These are phyloP conservation scores for Wallacemonas sp. DNA, from an alignment of 208 protist species.

Conservation along the genomic window DNA sequence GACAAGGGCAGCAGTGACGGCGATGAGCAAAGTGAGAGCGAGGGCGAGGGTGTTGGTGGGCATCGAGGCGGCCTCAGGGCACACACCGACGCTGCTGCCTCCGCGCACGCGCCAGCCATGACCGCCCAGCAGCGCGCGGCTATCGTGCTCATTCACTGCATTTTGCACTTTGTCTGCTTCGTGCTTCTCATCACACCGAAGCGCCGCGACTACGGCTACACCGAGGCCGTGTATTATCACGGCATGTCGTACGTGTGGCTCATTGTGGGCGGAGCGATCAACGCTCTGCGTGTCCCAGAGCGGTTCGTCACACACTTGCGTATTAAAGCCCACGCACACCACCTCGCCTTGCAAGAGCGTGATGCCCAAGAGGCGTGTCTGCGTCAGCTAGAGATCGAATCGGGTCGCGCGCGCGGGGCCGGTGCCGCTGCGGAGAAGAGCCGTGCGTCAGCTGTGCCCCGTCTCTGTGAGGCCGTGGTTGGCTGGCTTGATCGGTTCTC, in stretches of 20 bases:
- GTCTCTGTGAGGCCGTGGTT: neutral
- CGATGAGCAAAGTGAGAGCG: neutral
- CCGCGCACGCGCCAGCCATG: neutral
- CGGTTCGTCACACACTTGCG: slow-evolving; percentile 17
- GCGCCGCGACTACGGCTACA: slow-evolving; percentile 35
- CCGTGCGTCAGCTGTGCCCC: neutral
- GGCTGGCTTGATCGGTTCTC: neutral
- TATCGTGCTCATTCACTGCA: slow-evolving; percentile 36
- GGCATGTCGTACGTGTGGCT: slow-evolving; percentile 52
- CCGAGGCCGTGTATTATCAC: slow-evolving; percentile 57
- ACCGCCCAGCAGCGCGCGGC: slow-evolving; percentile 19
- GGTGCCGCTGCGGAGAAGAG: neutral
- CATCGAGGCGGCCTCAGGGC: too few relatives aligned
- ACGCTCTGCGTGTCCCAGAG: slow-evolving; percentile 53
- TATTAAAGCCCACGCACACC: neutral
- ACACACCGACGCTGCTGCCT: neutral
- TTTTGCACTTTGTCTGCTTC: slow-evolving; percentile 45
- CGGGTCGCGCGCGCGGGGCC: neutral
- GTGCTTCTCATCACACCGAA: slow-evolving; percentile 52
- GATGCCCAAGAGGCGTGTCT: slow-evolving; percentile 12
- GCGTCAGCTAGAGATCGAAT: neutral
- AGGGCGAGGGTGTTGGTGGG: too few relatives aligned
- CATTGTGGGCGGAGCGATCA: slow-evolving; percentile 39
- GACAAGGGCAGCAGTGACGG: neutral
- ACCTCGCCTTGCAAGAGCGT: slow-evolving; percentile 1